Evolutionary conservation across 2,329 filamentous ascomycete genomes (phyloP), one percentile per base, ranked within the genome.

Genomic region (Talaromyces verruculosus): DNA sequence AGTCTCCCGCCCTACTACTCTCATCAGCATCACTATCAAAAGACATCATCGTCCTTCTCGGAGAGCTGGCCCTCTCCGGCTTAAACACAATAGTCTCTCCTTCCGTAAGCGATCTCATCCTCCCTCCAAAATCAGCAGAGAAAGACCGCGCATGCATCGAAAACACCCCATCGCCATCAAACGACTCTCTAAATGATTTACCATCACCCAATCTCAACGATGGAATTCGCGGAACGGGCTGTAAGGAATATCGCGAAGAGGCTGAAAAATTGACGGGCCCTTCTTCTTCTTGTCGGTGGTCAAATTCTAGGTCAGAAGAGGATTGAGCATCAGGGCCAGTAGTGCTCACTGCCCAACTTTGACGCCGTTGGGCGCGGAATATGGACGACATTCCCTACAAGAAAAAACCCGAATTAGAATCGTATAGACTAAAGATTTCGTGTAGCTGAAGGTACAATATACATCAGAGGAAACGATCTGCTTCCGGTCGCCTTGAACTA

Each of bases 321-420:
- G 53, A 63, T 49, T 51, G 37, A 28, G 62, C 30, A 57, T 58
- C 51, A 15, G 43, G 13, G 13, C 37, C 53, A 49, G 22, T 28
- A 30, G 41, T 63, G 45, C 15, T 51, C 41, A 55, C 19, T 43
- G 45, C 41, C 51, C 25, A 35, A 59, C 55, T 65, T 64, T 58
- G 57, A 41, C 63, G 61, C 13, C 65, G 60, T 25, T 58, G 60
- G n/a, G 49, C 65, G 51, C 51, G 37, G 57, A 64, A 67, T 25
- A 64, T 68, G 33, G 65, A 68, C 45, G 66, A 51, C 41, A 61
- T 64, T 59, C 66, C 66, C 66, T 67, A 67, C 66, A 67, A 63
- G 41, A 65, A 47, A 53, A 64, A 39, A 35, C 5, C n/a, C 65
- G 62, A 63, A 67, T 67, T 67, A 67, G 66, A 67, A 61, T 63